Evolutionary conservation across 306 rosid species (phyloP).

Genomic region (Geum urbanum): DNA sequence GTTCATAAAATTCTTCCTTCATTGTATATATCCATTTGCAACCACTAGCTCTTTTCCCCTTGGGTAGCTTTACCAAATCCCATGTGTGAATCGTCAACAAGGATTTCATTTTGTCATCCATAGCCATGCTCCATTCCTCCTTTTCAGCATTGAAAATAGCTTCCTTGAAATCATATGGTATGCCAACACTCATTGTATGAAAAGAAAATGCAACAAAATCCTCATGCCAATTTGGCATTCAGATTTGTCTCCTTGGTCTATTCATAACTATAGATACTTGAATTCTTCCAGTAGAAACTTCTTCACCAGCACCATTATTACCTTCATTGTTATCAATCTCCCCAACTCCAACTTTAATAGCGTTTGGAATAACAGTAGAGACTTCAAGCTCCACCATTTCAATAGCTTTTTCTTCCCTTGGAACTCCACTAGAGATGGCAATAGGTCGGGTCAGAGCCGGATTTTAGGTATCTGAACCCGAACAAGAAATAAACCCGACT

Average conservation of each 20-base stretch:
- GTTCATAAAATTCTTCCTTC: not conserved
- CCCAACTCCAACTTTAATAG: not conserved
- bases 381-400: not conserved
- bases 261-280: not conserved
- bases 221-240: not conserved
- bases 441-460: too few species aligned
- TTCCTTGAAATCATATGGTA: not conserved
- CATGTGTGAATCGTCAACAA: not conserved
- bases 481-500: too few species aligned
- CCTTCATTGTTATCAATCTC: too few species aligned
- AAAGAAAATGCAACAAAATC: not conserved
- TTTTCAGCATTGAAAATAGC: not conserved
- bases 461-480: too few species aligned
- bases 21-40: not conserved
- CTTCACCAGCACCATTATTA: too few species aligned
- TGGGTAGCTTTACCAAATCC: not conserved
- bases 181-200: not conserved
- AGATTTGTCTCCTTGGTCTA: not conserved
- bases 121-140: not conserved
- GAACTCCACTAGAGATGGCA: too few species aligned
- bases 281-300: not conserved
- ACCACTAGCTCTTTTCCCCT: not conserved
- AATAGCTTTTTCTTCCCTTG: not conserved
- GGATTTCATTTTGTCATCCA: not conserved
- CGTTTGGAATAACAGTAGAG: not conserved